A percentile compares a stretch with the other conserved stretches of the same genome.
Evolutionary conservation across 2,329 filamentous ascomycete species (phyloP).

Genomic region (Fusarium staphyleae): DNA sequence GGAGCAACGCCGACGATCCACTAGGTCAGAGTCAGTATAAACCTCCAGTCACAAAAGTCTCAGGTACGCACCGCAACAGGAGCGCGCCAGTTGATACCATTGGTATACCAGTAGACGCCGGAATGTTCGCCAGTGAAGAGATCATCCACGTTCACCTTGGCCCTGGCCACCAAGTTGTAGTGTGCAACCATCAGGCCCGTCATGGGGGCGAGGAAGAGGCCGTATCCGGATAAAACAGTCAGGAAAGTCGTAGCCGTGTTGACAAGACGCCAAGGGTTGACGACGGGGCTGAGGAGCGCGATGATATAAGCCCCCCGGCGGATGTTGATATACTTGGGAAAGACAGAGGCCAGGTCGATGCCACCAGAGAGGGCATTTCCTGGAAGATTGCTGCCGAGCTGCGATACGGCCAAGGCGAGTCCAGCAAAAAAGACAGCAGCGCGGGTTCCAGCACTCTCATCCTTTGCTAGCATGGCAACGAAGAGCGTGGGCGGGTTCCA

Average conservation of each 20-base stretch:
- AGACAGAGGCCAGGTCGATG: slow-evolving; percentile 49
- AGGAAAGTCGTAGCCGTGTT: slow-evolving; percentile 48
- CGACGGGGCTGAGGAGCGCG: slow-evolving; percentile 46
- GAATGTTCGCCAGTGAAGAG: slow-evolving; percentile 43
- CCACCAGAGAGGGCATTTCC: slow-evolving; percentile 50
- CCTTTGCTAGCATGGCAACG: slow-evolving; percentile 42
- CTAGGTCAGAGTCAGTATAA: slow-evolving; percentile 31
- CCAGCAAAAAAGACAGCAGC: slow-evolving; percentile 51
- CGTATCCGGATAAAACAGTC: slow-evolving; percentile 48
- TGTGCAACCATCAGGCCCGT: slow-evolving; percentile 50
- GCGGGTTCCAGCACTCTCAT: slow-evolving; percentile 45
- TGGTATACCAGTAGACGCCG: slow-evolving; percentile 51
- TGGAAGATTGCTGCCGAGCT: slow-evolving; percentile 49
- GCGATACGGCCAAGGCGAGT: slow-evolving; percentile 46
- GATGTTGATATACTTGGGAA: slow-evolving; percentile 50
- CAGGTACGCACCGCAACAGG: slow-evolving; percentile 47
- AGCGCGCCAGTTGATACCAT: slow-evolving; percentile 52
- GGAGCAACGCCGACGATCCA: slow-evolving; percentile 51
- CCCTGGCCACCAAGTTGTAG: slow-evolving; percentile 45
- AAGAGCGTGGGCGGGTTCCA: slow-evolving; percentile 51
- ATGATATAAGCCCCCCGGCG: slow-evolving; percentile 49
- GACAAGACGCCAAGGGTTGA: slow-evolving; percentile 51
- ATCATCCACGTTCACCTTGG: slow-evolving; percentile 47
- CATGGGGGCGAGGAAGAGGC: slow-evolving; percentile 50
- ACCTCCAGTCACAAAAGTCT: too few species aligned